Evolutionary conservation across 345 rosid genomes (phyloP).

Genomic region (Ceriops zippeliana): DNA sequence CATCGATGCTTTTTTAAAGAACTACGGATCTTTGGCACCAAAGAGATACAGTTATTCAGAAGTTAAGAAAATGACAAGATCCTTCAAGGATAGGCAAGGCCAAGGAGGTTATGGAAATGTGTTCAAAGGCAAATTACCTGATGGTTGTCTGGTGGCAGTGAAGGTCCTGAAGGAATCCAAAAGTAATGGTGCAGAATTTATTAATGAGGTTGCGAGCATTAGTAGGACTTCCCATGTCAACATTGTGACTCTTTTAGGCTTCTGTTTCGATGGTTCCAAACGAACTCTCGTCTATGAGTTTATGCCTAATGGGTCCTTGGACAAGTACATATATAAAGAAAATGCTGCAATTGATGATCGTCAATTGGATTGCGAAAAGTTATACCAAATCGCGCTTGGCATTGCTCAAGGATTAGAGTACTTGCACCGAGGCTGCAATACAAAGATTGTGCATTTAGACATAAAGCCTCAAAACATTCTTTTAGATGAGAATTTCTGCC

Average conservation of each 20-base stretch:
- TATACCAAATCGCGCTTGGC: constrained; percentile 1
- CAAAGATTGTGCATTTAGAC: constrained; percentile 11
- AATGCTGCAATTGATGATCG: neutral
- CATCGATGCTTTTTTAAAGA: neutral
- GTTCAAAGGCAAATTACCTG: constrained; percentile 15
- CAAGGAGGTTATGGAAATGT: constrained; percentile 15
- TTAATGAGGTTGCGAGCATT: constrained; percentile 17
- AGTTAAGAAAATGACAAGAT: constrained; percentile 14
- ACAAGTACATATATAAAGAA: constrained; percentile 6
- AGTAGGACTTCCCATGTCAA: constrained; percentile 18
- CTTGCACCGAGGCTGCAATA: constrained; percentile 13
- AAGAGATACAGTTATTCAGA: constrained; percentile 11
- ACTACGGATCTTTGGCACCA: neutral
- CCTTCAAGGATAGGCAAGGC: constrained; percentile 4
- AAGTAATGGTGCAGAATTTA: constrained; percentile 17
- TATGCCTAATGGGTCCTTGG: constrained; percentile 13
- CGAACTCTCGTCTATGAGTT: constrained; percentile 5
- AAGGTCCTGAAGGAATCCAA: constrained; percentile 15
- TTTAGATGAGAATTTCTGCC: constrained; percentile 8
- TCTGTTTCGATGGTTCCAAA: neutral
- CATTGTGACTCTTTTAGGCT: constrained; percentile 7
- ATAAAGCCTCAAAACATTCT: constrained; percentile 19
- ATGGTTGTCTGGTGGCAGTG: constrained; percentile 8
- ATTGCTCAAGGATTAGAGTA: constrained; percentile 13
- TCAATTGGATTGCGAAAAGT: neutral